phyloP scores from a whole-genome alignment of 169 alveolate species.

The Perkinsus marinus region DNA sequence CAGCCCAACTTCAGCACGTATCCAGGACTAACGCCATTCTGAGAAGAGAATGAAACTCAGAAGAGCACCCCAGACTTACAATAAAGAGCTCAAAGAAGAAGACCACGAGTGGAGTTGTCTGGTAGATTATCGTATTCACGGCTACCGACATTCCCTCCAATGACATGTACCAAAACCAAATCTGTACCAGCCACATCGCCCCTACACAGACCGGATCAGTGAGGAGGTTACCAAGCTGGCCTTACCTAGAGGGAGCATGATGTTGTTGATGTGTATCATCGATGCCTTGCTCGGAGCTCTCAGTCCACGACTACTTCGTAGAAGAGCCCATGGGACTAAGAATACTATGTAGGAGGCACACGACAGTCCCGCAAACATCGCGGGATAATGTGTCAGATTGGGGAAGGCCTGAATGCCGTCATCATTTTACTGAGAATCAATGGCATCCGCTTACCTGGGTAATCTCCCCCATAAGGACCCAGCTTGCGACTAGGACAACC shows the following conservation, averaged over 20 bases:
- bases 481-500: neutral
- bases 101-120: neutral
- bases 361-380: neutral
- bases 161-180: neutral
- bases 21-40: neutral
- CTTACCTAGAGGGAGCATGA: neutral
- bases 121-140: neutral
- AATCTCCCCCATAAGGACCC: neutral
- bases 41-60: neutral
- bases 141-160: neutral
- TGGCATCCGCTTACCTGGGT: neutral
- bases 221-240: neutral
- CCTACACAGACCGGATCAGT: neutral
- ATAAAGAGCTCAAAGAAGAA: neutral
- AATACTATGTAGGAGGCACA: neutral
- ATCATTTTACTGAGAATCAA: neutral
- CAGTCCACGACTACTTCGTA: neutral
- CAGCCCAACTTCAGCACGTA: neutral
- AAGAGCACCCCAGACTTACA: neutral
- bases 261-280: neutral
- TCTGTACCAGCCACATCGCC: neutral
- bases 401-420: neutral
- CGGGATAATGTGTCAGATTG: neutral
- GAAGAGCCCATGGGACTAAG: neutral
- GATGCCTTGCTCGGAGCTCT: neutral